phyloP scores from a whole-genome alignment of 2,329 filamentous ascomycete species.

The Tolypocladium cylindrosporum region DNA sequence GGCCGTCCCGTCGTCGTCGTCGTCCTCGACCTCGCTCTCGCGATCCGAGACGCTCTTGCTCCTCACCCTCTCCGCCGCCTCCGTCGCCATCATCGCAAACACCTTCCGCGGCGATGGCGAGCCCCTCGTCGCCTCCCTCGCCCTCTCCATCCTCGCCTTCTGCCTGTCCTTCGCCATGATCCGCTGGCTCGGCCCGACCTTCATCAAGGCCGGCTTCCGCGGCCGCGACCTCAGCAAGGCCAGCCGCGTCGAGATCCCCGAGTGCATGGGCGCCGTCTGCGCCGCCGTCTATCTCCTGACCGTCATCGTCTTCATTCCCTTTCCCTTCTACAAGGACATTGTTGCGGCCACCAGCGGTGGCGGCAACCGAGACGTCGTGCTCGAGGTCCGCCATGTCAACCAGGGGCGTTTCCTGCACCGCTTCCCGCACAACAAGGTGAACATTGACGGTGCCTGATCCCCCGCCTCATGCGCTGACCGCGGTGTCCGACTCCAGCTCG shows the following conservation, averaged over 20 bases:
- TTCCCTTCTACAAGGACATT: conserved; percentile 97
- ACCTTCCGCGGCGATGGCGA: conserved; percentile 80
- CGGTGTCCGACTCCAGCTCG: conserved; percentile 47
- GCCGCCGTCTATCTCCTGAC: conserved; percentile 85
- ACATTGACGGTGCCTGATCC: background rate
- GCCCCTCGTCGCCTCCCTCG: conserved; percentile 78
- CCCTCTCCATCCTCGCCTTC: conserved; percentile 79
- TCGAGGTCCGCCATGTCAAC: conserved; percentile 64
- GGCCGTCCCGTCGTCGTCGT: conserved; percentile 14
- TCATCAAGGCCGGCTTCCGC: conserved; percentile 80
- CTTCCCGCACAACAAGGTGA: conserved; percentile 89
- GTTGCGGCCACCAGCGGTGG: conserved; percentile 89
- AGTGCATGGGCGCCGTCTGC: conserved; percentile 92
- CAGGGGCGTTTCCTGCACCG: conserved; percentile 78
- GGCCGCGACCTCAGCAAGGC: conserved; percentile 76
- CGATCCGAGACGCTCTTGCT: conserved; percentile 43
- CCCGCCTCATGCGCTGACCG: background rate
- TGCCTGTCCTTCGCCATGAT: conserved; percentile 75
- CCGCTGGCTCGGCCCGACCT: conserved; percentile 83
- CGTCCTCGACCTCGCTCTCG: conserved; percentile 32
- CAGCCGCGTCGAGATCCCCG: conserved; percentile 68
- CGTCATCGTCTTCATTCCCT: conserved; percentile 88
- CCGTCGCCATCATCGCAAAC: conserved; percentile 65
- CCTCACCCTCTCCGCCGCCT: conserved; percentile 55
- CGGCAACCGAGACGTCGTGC: conserved; percentile 78